Evolutionary conservation across 129 eudicot genomes (phyloP).

Genomic region (Helianthus annuus): HanXRQr2.0-SUNRISE NC_035435.2:146972260-146972759

Average conservation of each 20-base stretch:
- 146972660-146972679: background rate
- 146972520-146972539: slow-evolving; percentile 38
- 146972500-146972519: slow-evolving; percentile 63
- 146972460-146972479: slow-evolving; percentile 26
- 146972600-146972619: slow-evolving; percentile 46
- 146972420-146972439: slow-evolving; percentile 28
- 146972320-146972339: slow-evolving; percentile 22
- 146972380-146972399: slow-evolving; percentile 53
- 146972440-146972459: slow-evolving; percentile 30
- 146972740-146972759: background rate
- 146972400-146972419: slow-evolving; percentile 26
- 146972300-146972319: slow-evolving; percentile 8
- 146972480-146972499: slow-evolving; percentile 53
- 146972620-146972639: slow-evolving; percentile 10
- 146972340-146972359: slow-evolving; percentile 18
- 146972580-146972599: slow-evolving; percentile 42
- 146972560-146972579: slow-evolving; percentile 28
- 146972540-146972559: slow-evolving; percentile 33
- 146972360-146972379: slow-evolving; percentile 51
- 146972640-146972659: background rate
- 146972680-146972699: background rate
- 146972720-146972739: background rate
- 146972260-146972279: slow-evolving; percentile 51
- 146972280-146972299: slow-evolving; percentile 25
- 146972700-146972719: background rate